Evolutionary conservation across 306 rosid species (phyloP).

Genomic region (Trichosanthes truncata): DNA sequence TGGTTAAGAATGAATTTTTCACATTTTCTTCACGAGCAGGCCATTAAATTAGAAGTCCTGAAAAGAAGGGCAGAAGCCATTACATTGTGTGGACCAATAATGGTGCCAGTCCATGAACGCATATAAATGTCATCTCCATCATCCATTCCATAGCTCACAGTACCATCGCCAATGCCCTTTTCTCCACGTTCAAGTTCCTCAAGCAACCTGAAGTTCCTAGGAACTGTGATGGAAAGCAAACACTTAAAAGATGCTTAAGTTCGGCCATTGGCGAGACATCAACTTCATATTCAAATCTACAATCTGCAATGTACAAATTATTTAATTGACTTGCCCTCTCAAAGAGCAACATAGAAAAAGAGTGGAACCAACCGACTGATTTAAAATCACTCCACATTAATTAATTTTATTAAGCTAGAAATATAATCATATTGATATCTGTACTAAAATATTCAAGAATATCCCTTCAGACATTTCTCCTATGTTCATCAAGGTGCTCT

Average conservation of each 20-base stretch:
- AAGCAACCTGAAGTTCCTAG: conserved; percentile 97
- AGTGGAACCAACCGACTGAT: background rate
- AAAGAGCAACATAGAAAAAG: background rate
- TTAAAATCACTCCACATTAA: background rate
- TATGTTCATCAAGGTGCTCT: background rate
- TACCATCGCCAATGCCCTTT: conserved; percentile 20
- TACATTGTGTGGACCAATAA: conserved; percentile 99
- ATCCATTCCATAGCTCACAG: conserved; percentile 67
- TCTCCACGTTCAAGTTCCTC: conserved; percentile 97
- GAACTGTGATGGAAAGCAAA: conserved; percentile 50
- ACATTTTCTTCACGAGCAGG: background rate
- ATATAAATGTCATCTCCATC: conserved; percentile 98
- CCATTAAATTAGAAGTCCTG: background rate
- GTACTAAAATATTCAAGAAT: background rate
- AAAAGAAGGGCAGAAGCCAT: conserved; percentile 10
- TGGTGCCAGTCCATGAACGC: conserved; percentile 90
- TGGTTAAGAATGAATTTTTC: background rate
- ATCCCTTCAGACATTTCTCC: background rate
- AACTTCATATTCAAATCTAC: conserved; percentile 4
- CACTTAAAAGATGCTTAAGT: conserved; percentile 8
- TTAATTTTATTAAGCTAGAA: background rate
- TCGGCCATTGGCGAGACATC: background rate
- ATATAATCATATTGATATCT: background rate
- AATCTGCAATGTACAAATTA: conserved; percentile 7
- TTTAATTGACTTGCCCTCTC: conserved; percentile 2